Conservation (phyloP, 306 rosid species). For the Fragaria ananassa region DNA sequence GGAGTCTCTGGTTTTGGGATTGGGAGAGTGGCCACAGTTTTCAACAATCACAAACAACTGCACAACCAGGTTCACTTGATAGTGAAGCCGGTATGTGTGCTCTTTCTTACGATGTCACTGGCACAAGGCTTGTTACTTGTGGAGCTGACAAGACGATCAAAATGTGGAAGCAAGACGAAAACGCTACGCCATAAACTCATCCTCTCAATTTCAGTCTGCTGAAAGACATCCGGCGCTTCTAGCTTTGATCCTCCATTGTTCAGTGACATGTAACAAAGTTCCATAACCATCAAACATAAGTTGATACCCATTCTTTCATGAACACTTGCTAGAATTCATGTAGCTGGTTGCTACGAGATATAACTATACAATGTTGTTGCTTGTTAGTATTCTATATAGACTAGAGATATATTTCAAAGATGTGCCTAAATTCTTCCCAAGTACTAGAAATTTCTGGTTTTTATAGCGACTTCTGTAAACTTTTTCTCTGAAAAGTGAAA, state of each 20-base stretch:
- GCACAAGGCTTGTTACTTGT: conserved; percentile 75
- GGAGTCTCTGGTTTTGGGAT: conserved; percentile 98
- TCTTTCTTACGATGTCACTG: conserved; percentile 63
- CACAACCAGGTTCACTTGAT: conserved; percentile 91
- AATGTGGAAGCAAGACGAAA: conserved; percentile 91
- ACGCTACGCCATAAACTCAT: conserved; percentile 81
- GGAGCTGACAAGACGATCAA: conserved; percentile 95
- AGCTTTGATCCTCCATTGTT: conserved; percentile 8
- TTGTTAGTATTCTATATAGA: not conserved
- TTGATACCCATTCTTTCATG: not conserved
- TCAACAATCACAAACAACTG: conserved; percentile 85
- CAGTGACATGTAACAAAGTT: not conserved
- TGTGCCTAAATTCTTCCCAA: not conserved
- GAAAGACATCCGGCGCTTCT: conserved; percentile 73
- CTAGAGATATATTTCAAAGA: not conserved
- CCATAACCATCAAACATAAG: not conserved
- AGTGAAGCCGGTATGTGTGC: conserved; percentile 93
- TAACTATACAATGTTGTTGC: not conserved
- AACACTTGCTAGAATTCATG: not conserved
- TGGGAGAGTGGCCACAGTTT: conserved; percentile 96
- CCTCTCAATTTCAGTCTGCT: conserved; percentile 84
- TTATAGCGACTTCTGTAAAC: not conserved
- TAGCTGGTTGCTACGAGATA: not conserved
- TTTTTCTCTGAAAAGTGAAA: not conserved
- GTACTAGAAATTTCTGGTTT: not conserved